Conservation (phyloP, 345 rosid genomes). For the Cardamine occulta region DNA sequence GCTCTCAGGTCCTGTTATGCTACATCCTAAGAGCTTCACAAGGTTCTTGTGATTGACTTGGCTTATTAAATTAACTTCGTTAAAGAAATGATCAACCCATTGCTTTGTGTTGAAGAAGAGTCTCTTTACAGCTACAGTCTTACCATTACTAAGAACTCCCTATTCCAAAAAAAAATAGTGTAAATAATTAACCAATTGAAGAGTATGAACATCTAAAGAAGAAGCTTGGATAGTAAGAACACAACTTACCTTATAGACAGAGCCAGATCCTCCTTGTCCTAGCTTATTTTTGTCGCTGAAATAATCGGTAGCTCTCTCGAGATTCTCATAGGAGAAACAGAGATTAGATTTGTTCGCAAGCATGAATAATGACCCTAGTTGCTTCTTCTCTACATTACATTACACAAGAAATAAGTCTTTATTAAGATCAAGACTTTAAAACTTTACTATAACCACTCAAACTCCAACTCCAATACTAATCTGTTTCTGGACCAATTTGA, state of each 20-base stretch:
- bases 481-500: background rate
- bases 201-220: too few relatives aligned
- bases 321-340: conserved; percentile 73
- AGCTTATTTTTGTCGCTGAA: conserved; percentile 68
- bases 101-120: conserved; percentile 83
- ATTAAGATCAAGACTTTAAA: background rate
- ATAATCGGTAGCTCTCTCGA: conserved; percentile 81
- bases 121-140: conserved; percentile 79
- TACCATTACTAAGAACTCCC: conserved; percentile 75
- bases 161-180: conserved; percentile 28
- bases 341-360: conserved; percentile 71
- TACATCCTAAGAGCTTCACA: conserved; percentile 81
- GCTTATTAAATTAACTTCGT: conserved; percentile 88
- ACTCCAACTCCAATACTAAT: conserved; percentile 10
- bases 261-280: conserved; percentile 95
- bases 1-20: conserved; percentile 89
- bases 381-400: conserved; percentile 59
- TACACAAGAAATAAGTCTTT: background rate
- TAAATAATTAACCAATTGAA: background rate
- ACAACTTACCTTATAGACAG: conserved; percentile 69
- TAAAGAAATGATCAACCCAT: conserved; percentile 97
- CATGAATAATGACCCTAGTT: conserved; percentile 57
- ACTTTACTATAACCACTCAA: conserved; percentile 2
- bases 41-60: conserved; percentile 80
- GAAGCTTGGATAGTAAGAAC: background rate